Evolutionary conservation across 2,329 filamentous ascomycete genomes (phyloP).

Genomic region (Trichothecium sympodiale): DNA sequence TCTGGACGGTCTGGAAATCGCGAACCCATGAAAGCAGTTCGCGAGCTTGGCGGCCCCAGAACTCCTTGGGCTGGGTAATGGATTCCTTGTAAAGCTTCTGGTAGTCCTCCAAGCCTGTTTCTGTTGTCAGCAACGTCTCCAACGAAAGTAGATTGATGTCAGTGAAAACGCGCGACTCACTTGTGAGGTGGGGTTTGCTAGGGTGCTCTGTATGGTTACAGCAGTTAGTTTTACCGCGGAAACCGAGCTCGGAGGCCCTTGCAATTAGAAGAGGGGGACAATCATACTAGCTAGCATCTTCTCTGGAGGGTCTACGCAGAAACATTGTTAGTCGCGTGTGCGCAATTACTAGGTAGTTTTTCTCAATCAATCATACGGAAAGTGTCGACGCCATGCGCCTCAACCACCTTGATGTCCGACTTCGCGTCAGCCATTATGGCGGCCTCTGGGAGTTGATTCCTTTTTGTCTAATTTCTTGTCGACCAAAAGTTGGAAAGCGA

Average conservation of each 20-base stretch:
- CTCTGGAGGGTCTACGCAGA: slow-evolving; percentile 43
- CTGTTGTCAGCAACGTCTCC: slow-evolving; percentile 3
- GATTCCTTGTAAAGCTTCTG: slow-evolving; percentile 67
- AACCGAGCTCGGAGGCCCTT: slow-evolving; percentile 1
- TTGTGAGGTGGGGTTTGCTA: slow-evolving; percentile 54
- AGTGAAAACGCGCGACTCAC: slow-evolving; percentile 30
- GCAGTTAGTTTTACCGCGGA: neutral
- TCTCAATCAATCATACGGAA: slow-evolving; percentile 46
- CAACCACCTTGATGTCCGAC: slow-evolving; percentile 50
- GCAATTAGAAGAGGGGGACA: neutral
- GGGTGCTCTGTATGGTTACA: slow-evolving; percentile 45
- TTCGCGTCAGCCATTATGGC: slow-evolving; percentile 32
- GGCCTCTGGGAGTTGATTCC: slow-evolving; percentile 3
- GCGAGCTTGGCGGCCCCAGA: slow-evolving; percentile 79
- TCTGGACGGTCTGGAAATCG: slow-evolving; percentile 83
- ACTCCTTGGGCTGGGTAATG: slow-evolving; percentile 77
- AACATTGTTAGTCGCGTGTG: slow-evolving; percentile 3
- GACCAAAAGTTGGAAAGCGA: neutral
- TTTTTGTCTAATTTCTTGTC: neutral
- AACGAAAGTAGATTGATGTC: slow-evolving; percentile 1
- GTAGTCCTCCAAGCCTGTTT: slow-evolving; percentile 52
- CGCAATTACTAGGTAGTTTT: neutral
- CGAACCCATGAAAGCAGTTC: slow-evolving; percentile 83
- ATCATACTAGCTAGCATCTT: slow-evolving; percentile 58
- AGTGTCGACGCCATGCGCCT: slow-evolving; percentile 68